Evolutionary conservation across 176 grass and related monocot species (phyloP).

Genomic region (Zea mays): Zm-B73-REFERENCE-NAM-5.0 NC_050096.1:254178501-254179000

Average conservation of each 20-base stretch:
- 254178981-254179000: constrained; percentile 24
- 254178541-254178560: constrained; percentile 46
- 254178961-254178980: constrained; percentile 21
- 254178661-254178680: constrained; percentile 44
- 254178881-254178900: constrained; percentile 58
- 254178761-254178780: constrained; percentile 40
- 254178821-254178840: constrained; percentile 45
- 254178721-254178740: constrained; percentile 53
- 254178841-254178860: constrained; percentile 50
- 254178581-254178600: not conserved
- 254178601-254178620: constrained; percentile 32
- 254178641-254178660: constrained; percentile 48
- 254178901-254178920: constrained; percentile 53
- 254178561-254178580: constrained; percentile 50
- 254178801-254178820: constrained; percentile 46
- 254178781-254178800: constrained; percentile 28
- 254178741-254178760: constrained; percentile 56
- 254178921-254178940: constrained; percentile 11
- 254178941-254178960: constrained; percentile 16
- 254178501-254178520: constrained; percentile 51
- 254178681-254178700: constrained; percentile 54
- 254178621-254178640: constrained; percentile 39
- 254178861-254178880: constrained; percentile 46
- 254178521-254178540: constrained; percentile 50
- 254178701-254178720: constrained; percentile 67